Base-by-base conservation (phyloP, 306 rosid genomes). In the Pyrus bretschneideri region DNA sequence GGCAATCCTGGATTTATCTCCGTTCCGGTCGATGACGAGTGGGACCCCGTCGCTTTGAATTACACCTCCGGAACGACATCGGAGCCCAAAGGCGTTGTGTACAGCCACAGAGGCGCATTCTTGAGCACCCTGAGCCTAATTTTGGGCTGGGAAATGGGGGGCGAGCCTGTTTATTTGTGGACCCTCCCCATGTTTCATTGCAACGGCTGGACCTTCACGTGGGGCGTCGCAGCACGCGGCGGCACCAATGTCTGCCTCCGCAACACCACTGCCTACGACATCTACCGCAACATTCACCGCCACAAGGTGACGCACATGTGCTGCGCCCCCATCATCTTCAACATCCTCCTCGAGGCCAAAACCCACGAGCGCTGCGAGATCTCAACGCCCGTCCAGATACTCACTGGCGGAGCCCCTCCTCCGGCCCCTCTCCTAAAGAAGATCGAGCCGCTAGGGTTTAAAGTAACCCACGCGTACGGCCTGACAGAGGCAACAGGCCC, bases 41-140 rank as follows among this genome's bases (percentile, higher is more conserved):
- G 97, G 96, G 81, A 86, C 17, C 81, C 98, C 2, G 85, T 94
- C 3, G 89, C 98, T 0, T 46, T 94, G 58, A 94, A 94, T 46
- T 94, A 94, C 80, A 94, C 98, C 11, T 94, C 97, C 1, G 98
- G 98, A 27, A 94, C 98, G 38, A 94, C 98, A 0, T 94, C 98
- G 2, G 88, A 79, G 0, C 98, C 98, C 0, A 94, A 94, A 72
- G 98, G 98, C 1, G 98, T 94, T 0, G 95, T 92, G 0, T 94
- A 94, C 63, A 90, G 97, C 69, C 98, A 94, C 73, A 83, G 98
- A 62, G 98, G 96, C 3, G 96, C 98, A 1, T 94, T 80, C 17
- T 87, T 94, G 0, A 92, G 98, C 62, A 92, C 98, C 1, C 72
- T 92, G 0, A 94, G 98, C 29, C 27, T 94, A 0, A 65, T 92